Evolutionary conservation across 2,329 filamentous ascomycete species (phyloP), one percentile per base, ranked within the genome.

Genomic region (Lachnellula subtilissima): DNA sequence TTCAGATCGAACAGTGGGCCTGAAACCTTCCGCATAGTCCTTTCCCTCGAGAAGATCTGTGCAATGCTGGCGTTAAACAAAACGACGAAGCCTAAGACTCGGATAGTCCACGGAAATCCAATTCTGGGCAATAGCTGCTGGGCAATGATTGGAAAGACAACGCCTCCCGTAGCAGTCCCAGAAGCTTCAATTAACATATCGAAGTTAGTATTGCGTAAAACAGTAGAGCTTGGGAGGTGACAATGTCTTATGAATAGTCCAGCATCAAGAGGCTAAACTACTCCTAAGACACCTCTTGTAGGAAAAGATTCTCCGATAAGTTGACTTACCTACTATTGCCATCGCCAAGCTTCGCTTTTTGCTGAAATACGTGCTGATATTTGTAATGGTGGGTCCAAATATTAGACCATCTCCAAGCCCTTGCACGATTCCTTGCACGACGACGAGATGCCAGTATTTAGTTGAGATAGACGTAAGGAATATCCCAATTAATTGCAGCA

Each of bases 41-140:
- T 2, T 73, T 67, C 37, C 68, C 70, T 54, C 73, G 64, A 37
- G 74, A 71, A 4, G 69, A 62, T 22, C 74, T 64, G 15, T 17
- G 59, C 45, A 17, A 68, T 67, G 4, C 68, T 59, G 25, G 70
- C 66, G 36, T 56, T 65, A 15, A 62, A 68, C 15, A 77, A 62
- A 22, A 72, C 68, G 22, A 79, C 65, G 57, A 79, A 76, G 1
- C 72, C 76, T 36, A 80, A 67, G 7, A 72, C 66, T 11, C 75
- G 68, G 22, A 76, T 67, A 0, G 76, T 71, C 73, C 73, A 75
- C 2, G 59, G 64, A 60, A 76, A 77, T 3, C 74, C 75, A 37
- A 76, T 67, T 14, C 54, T 56, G 2, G 67, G 67, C 2, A 76
- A 54, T 6, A 77, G 59, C 39, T 68, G 62, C 28, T 73, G 69